Evolutionary conservation across 2,329 filamentous ascomycete species (phyloP).

Genomic region (Microcyclospora pomicola): DNA sequence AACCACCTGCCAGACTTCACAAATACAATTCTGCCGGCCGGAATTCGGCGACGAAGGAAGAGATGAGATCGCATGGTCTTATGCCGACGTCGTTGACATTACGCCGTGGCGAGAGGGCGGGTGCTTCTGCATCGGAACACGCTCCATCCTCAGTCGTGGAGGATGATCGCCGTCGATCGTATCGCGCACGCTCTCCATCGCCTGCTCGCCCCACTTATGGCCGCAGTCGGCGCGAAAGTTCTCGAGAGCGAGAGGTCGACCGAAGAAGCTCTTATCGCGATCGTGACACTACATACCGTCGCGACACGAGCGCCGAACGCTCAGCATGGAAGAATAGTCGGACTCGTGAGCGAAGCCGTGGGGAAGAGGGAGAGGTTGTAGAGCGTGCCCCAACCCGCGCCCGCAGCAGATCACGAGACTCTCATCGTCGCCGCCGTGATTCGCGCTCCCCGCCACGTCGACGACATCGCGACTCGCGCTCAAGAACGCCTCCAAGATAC

Average conservation of each 20-base stretch:
- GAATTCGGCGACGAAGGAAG: constrained; percentile 14
- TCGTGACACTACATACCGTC: neutral
- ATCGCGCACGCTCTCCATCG: constrained; percentile 15
- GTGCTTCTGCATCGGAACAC: constrained; percentile 1
- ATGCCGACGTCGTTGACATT: constrained; percentile 21
- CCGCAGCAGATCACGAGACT: constrained; percentile 7
- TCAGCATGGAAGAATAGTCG: constrained; percentile 16
- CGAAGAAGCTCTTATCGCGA: constrained; percentile 11
- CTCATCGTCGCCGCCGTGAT: constrained; percentile 10
- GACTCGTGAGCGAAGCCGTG: constrained; percentile 13
- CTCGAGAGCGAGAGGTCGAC: constrained; percentile 11
- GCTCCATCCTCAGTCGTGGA: constrained; percentile 6
- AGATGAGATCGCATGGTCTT: constrained; percentile 19
- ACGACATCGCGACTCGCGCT: constrained; percentile 9
- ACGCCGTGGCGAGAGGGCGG: constrained; percentile 15
- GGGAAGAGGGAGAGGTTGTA: constrained; percentile 20
- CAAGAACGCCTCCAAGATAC: constrained; percentile 9
- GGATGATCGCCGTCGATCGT: constrained; percentile 8
- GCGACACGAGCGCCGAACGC: constrained; percentile 21
- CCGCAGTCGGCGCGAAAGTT: constrained; percentile 13
- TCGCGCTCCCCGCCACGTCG: constrained; percentile 12
- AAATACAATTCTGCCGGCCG: constrained; percentile 11
- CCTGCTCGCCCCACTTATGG: constrained; percentile 14
- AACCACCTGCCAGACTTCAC: constrained; percentile 25
- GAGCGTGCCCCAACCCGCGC: constrained; percentile 9